Base-by-base conservation (phyloP, 495 filamentous ascomycete species). In the Aspergillus kassunensis region DNA sequence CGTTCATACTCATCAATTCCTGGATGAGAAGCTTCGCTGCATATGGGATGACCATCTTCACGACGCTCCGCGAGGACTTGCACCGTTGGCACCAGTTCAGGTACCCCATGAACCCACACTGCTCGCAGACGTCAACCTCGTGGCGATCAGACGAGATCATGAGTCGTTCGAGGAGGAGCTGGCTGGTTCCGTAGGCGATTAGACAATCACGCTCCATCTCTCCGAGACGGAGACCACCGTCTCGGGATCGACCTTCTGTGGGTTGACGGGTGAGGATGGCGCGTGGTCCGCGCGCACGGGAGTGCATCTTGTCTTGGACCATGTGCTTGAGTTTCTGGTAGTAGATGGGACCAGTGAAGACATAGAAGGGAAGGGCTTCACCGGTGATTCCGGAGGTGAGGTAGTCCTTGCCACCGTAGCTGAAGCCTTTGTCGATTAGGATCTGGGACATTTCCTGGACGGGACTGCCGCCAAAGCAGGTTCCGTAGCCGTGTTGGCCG, bases 271-370 rank as follows among this genome's bases (percentile, higher is more conserved):
- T 99, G 5, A 99, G 79, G 44, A 92, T 89, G 9, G 91, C 91
- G 16, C 87, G 83, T 2, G 95, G 93, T 3, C 93, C 93, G 37
- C 88, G 85, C 9, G 91, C 82, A 48, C 93, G 90, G 8, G 90
- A 89, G 70, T 99, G 93, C 92, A 99, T 97, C 78, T 99, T 99
- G 61, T 99, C 93, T 66, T 96, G 90, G 25, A 99, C 93, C 93
- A 99, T 99, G 81, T 99, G 93, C 81, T 97, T 99, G 36, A 99
- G 83, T 60, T 96, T 96, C 77, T 99, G 93, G 78, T 99, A 99
- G 78, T 95, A 99, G 70, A 97, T 97, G 4, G 93, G 93, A 0
- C 93, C 93, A 60, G 92, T 95, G 79, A 97, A 99, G 69, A 99
- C 91, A 64, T 99, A 97, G 31, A 90, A 91, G 39, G 92, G 89